Conservation (phyloP, 2,329 filamentous ascomycete species). For the Grosmannia penicillata region DNA sequence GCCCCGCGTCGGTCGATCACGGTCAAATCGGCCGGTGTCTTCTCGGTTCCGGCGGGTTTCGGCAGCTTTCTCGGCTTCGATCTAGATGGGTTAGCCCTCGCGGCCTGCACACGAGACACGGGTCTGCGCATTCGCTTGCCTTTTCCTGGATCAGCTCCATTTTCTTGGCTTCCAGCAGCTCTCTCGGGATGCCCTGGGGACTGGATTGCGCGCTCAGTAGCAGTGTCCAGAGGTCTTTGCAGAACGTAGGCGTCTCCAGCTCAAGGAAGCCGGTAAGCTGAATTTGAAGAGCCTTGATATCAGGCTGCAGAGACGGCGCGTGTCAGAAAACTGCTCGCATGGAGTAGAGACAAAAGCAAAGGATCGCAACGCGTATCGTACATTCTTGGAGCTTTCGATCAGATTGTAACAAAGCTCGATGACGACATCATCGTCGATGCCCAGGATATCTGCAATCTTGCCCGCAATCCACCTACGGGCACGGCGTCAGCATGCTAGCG, state of each 20-base stretch:
- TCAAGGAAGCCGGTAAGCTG: conserved; percentile 90
- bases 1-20: conserved; percentile 6
- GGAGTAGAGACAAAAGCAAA: not conserved
- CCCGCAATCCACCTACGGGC: conserved; percentile 72
- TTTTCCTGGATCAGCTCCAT: conserved; percentile 88
- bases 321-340: not conserved
- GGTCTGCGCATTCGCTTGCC: conserved; percentile 31
- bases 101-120: not conserved
- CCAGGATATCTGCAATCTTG: conserved; percentile 73
- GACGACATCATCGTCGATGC: conserved; percentile 90
- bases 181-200: conserved; percentile 82
- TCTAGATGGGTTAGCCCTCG: conserved; percentile 27
- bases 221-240: conserved; percentile 85
- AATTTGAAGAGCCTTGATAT: conserved; percentile 91
- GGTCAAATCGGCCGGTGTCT: conserved; percentile 34
- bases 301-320: conserved; percentile 45
- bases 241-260: conserved; percentile 77
- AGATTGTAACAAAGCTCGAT: conserved; percentile 66
- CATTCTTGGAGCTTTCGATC: conserved; percentile 60
- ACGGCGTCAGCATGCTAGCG: not conserved
- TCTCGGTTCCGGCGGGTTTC: conserved; percentile 60
- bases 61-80: conserved; percentile 68
- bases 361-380: conserved; percentile 29
- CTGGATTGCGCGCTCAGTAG: conserved; percentile 81
- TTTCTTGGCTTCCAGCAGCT: conserved; percentile 92